Base-by-base conservation (phyloP, 1,284 basidiomycete genomes). In the Malassezia globosa region DNA sequence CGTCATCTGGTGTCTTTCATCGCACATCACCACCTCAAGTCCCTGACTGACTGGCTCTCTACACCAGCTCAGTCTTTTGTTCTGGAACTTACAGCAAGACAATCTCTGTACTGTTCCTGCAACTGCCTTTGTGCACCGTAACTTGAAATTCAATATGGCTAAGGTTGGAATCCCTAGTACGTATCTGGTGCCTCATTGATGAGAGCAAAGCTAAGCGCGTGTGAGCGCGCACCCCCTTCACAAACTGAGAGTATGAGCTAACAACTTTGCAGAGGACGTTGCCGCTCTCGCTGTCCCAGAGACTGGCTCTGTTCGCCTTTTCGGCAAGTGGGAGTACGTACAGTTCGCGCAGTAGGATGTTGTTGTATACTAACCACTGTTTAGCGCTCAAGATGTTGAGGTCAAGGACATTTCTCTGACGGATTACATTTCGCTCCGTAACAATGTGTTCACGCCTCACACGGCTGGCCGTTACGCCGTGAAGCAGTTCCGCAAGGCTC, bases 401-500 rank as follows among this genome's bases (percentile, higher is more conserved):
- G 88, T 95, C 73, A 95, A 95, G 80, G 94, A 99, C 75, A 97
- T 97, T 60, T 72, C 66, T 43, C 59, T 68, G 35, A 66, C 63
- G 36, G 94, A 99, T 77, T 97, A 97, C 82, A 92, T 97, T 76
- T 90, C 95, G 79, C 85, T 94, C 77, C 89, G 88, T 74, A 90
- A 96, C 75, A 84, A 90, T 55, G 90, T 96, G 74, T 96, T 89
- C 78, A 78, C 92, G 55, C 71, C 92, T 56, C 92, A 97, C 81
- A 97, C 94, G 58, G 90, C 92, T 65, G 94, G 94, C 65, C 88
- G 94, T 76, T 97, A 96, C 76, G 87, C 90, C 73, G 89, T 89
- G 81, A 96, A 96, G 80, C 89, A 95, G 76, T 99, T 99, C 84
- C 94, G 92, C 81, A 99, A 99, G 83, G 89, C 89, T 18, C 87